Conservation (phyloP, 106 monocot genomes). For the Platanthera guangdongensis region DNA sequence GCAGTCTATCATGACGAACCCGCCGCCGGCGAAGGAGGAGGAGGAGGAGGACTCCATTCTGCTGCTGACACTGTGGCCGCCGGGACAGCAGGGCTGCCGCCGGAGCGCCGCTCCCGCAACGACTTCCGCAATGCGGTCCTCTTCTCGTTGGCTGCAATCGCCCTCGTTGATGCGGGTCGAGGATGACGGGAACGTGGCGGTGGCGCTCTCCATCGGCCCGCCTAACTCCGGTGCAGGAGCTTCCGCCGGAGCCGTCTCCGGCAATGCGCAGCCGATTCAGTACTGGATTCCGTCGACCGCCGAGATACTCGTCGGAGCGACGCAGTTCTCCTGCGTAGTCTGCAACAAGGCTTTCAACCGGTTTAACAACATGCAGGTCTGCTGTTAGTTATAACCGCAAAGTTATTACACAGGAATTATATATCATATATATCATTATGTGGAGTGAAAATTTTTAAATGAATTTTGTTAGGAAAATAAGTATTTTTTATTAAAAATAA, state of each 20-base stretch:
- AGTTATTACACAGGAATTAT: too few species aligned
- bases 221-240: constrained; percentile 1
- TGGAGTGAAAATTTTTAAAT: too few species aligned
- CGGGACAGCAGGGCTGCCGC: constrained; percentile 21
- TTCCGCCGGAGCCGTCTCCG: background rate
- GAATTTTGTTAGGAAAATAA: too few species aligned
- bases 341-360: constrained; percentile 87
- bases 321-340: constrained; percentile 82
- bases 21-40: constrained; percentile 10
- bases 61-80: constrained; percentile 46
- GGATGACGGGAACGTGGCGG: constrained; percentile 17
- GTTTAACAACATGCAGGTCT: constrained; percentile 94
- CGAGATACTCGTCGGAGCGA: constrained; percentile 75
- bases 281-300: constrained; percentile 84
- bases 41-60: constrained; percentile 43
- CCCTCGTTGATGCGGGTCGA: background rate
- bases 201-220: constrained; percentile 54
- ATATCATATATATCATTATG: too few species aligned
- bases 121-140: background rate
- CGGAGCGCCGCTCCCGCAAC: background rate
- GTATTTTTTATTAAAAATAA: too few species aligned
- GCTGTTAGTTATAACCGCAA: background rate
- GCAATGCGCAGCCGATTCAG: constrained; percentile 24
- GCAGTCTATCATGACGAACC: background rate
- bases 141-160: background rate